Conservation (phyloP, 495 filamentous ascomycete genomes). For the Terfezia boudieri region DNA sequence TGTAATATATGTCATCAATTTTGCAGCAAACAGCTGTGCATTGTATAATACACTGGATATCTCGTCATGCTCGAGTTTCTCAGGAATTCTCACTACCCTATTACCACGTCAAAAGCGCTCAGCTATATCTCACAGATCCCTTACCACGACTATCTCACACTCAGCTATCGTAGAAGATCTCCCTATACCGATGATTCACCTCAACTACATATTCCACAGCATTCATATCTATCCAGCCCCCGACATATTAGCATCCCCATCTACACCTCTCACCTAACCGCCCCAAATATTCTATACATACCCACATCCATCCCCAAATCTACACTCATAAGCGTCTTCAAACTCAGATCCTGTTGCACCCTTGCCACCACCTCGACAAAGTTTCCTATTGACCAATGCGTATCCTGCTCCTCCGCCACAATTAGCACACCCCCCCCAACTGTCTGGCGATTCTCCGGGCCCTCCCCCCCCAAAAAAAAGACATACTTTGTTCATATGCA, state of each 20-base stretch:
- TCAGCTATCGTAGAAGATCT: background rate
- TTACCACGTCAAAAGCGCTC: too few relatives aligned
- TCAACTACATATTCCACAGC: slow-evolving; percentile 67
- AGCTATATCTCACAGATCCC: too few relatives aligned
- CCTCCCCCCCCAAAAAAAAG: background rate
- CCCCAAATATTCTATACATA: slow-evolving; percentile 20
- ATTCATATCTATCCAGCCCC: slow-evolving; percentile 42
- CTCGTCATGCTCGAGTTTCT: too few relatives aligned
- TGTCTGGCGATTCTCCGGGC: too few relatives aligned
- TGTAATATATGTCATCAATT: too few relatives aligned
- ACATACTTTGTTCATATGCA: slow-evolving; percentile 45
- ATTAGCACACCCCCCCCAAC: background rate
- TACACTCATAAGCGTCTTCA: slow-evolving; percentile 50
- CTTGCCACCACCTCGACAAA: slow-evolving; percentile 79
- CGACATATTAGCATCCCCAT: too few relatives aligned
- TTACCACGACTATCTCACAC: too few relatives aligned
- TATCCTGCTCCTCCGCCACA: slow-evolving; percentile 30
- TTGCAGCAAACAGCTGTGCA: too few relatives aligned
- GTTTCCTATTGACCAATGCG: slow-evolving; percentile 54
- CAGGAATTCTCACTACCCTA: too few relatives aligned
- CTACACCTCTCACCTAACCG: too few relatives aligned
- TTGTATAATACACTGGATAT: too few relatives aligned
- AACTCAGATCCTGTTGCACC: slow-evolving; percentile 53
- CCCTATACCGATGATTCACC: slow-evolving; percentile 60
- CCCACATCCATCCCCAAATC: slow-evolving; percentile 59